Conservation (phyloP, 1,139 yeast genomes). For the Yamadazyma dendronema region DNA sequence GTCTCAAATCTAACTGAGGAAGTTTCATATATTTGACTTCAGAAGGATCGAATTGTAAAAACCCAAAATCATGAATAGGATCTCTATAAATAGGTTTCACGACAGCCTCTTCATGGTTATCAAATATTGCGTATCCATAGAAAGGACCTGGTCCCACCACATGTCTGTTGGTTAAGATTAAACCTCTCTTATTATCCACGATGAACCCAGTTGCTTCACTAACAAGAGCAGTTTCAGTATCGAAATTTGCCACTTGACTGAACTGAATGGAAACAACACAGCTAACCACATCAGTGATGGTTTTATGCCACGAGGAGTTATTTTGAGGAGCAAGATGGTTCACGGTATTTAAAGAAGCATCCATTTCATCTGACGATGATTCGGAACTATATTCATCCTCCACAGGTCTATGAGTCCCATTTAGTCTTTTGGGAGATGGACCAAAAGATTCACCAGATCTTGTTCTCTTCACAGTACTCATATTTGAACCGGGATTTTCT, state of each 20-base stretch:
- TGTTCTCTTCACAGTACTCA: conserved; percentile 4
- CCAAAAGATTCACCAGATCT: conserved; percentile 1
- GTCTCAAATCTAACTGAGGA: conserved; percentile 64
- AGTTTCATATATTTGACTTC: conserved; percentile 73
- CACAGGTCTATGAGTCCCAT: not conserved
- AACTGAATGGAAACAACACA: conserved; percentile 90
- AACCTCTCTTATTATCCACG: conserved; percentile 80
- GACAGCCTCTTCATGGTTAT: conserved; percentile 91
- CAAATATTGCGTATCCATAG: conserved; percentile 86
- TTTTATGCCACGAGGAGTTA: conserved; percentile 62
- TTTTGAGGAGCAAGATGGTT: conserved; percentile 6
- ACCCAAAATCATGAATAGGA: conserved; percentile 86
- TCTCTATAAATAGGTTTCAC: conserved; percentile 81
- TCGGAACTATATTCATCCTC: conserved; percentile 3
- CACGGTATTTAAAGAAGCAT: not conserved
- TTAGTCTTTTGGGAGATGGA: not conserved
- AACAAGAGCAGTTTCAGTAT: conserved; percentile 77
- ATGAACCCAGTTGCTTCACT: conserved; percentile 95
- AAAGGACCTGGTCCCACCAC: conserved; percentile 96
- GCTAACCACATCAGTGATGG: conserved; percentile 79
- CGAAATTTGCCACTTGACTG: conserved; percentile 82
- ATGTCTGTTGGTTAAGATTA: conserved; percentile 87
- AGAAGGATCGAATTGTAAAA: conserved; percentile 70
- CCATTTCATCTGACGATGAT: conserved; percentile 3
- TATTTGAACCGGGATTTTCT: no score